Percentiles rank a stretch among this genome's conserved stretches.
These are phyloP conservation scores for Knufia petricola DNA, from an alignment of 2,329 filamentous ascomycete species.

Conservation along the genomic window DNA sequence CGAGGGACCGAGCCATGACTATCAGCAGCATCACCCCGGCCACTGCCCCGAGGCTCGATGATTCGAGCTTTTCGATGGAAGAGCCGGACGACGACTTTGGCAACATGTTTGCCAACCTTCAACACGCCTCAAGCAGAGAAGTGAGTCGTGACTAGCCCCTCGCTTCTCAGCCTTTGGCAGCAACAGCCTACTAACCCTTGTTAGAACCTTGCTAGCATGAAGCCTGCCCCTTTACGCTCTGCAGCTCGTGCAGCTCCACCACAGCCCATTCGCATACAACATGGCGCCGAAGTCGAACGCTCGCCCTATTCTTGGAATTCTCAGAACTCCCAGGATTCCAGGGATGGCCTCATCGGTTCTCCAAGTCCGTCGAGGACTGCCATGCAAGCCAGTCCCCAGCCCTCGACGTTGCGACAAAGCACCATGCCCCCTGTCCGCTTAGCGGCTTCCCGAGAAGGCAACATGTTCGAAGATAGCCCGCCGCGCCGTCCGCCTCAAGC, in stretches of 20 bases:
- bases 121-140: constrained; percentile 24
- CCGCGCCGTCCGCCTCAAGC: constrained; percentile 18
- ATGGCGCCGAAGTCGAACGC: constrained; percentile 35
- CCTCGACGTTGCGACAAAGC: constrained; percentile 1
- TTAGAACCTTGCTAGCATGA: neutral
- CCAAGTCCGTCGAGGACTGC: constrained; percentile 28
- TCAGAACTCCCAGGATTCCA: constrained; percentile 41
- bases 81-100: constrained; percentile 38
- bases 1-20: constrained; percentile 41
- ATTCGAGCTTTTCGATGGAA: constrained; percentile 35
- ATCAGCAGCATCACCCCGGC: constrained; percentile 43
- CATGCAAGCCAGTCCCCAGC: constrained; percentile 18
- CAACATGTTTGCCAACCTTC: constrained; percentile 43
- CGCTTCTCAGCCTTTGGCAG: neutral
- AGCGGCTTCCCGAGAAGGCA: constrained; percentile 1
- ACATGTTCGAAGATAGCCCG: constrained; percentile 9
- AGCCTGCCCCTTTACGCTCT: constrained; percentile 2
- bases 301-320: constrained; percentile 46
- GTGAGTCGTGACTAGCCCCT: neutral
- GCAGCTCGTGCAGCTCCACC: constrained; percentile 23
- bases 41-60: constrained; percentile 42
- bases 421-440: neutral
- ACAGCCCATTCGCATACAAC: constrained; percentile 37
- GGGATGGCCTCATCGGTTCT: constrained; percentile 39
- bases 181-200: constrained; percentile 1